Evolutionary conservation across 2,329 filamentous ascomycete genomes (phyloP).

Genomic region (Sporothrix pseudoabietina): DNA sequence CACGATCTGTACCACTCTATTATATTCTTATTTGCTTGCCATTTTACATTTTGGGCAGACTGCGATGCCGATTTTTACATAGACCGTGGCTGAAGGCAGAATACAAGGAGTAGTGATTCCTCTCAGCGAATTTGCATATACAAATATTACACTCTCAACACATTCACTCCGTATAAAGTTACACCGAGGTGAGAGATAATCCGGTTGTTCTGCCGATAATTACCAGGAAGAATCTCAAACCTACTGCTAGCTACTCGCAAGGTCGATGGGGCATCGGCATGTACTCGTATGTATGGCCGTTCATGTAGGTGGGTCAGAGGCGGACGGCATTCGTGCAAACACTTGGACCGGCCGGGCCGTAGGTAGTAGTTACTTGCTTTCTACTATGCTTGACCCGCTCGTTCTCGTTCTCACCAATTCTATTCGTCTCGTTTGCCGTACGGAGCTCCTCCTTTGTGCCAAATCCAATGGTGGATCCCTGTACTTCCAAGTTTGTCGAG

Average conservation of each 20-base stretch:
- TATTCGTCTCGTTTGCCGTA: not conserved
- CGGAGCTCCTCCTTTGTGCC: not conserved
- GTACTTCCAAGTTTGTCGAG: not conserved
- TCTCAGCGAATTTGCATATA: conserved; percentile 11
- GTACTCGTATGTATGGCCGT: not conserved
- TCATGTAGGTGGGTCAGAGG: not conserved
- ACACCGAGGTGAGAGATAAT: not conserved
- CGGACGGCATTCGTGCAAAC: not conserved
- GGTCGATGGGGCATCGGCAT: not conserved
- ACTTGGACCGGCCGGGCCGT: conserved; percentile 3
- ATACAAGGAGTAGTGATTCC: not conserved
- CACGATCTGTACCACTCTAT: not conserved
- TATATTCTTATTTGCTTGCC: not conserved
- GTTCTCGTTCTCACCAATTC: conserved; percentile 14
- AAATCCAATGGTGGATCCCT: not conserved
- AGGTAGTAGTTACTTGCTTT: not conserved
- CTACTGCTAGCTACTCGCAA: not conserved
- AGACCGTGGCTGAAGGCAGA: not conserved
- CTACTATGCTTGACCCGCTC: not conserved
- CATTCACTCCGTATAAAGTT: too few relatives aligned
- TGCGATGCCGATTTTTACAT: conserved; percentile 10
- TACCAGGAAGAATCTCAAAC: not conserved
- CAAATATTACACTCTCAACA: not conserved
- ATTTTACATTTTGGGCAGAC: not conserved
- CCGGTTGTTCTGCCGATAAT: not conserved